Conservation (phyloP, 805 yeast genomes). For the Saccharomycopsis capsularis region DNA sequence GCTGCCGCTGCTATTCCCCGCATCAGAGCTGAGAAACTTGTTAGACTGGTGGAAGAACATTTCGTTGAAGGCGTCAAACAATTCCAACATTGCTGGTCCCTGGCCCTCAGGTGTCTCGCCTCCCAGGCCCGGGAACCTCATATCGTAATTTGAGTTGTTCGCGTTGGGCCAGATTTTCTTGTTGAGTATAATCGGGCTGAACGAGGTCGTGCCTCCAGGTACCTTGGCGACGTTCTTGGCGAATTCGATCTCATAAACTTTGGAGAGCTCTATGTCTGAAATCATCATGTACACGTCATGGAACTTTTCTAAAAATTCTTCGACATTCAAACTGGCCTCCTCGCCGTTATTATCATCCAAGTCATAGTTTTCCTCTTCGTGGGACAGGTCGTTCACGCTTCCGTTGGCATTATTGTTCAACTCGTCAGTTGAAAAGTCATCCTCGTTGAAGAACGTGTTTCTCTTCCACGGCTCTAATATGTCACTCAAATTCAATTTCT, state of each 20-base stretch:
- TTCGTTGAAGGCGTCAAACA: constrained; percentile 5
- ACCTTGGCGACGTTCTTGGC: not conserved
- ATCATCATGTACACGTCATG: constrained; percentile 3
- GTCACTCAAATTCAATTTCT: no score
- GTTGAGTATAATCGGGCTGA: constrained; percentile 7
- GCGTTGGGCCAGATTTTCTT: constrained; percentile 15
- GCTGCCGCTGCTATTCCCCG: not conserved
- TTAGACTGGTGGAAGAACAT: constrained; percentile 2
- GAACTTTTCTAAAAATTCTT: constrained; percentile 5
- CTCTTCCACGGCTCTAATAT: no score
- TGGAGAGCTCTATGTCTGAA: constrained; percentile 4
- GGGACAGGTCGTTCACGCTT: no score
- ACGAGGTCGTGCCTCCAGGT: not conserved
- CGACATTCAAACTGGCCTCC: not conserved
- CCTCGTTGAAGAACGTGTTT: no score
- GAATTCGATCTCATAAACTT: not conserved
- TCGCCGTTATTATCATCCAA: not conserved
- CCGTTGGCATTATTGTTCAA: no score
- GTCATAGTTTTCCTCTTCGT: no score
- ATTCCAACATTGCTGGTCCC: not conserved
- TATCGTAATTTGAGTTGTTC: constrained; percentile 3
- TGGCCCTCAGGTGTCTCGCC: no score
- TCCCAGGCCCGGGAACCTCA: not conserved
- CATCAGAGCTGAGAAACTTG: not conserved
- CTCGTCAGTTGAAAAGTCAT: no score